Base-by-base conservation (phyloP, 352 stramenopile genomes). In the Pythium sukuiense region DNA sequence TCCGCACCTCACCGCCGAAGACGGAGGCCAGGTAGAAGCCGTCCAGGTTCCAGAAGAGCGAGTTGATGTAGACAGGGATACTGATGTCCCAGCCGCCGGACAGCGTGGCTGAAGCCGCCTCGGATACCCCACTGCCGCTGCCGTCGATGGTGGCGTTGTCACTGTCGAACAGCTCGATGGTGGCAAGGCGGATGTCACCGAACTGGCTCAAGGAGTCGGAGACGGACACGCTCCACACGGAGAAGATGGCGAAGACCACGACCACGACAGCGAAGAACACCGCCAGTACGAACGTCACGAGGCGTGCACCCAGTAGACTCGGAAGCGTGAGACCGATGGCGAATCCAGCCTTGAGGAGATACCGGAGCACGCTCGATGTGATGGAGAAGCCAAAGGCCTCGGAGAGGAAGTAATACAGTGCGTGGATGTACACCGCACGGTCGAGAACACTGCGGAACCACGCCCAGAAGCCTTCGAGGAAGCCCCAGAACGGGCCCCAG, bases 11-110 rank as follows among this genome's bases (percentile, higher is more conserved):
- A 8, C 76, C 89, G 18, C 88, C 89, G 70, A 97, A 97, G 8
- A 79, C 81, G 2, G 85, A 90, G 1, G 83, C 90, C 49, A 75
- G 77, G 65, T 97, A 90, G 73, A 96, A 97, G 29, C 85, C 90
- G 65, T 97, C 97, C 20, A 97, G 84, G 72, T 97, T 97, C 90
- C 90, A 98, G 71, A 97, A 97, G 20, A 98, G 71, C 56, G 95
- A 94, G 65, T 97, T 97, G 6, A 98, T 55, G 43, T 8, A 46
- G 3, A 60, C 49, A 49, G 6, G 73, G 80, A 37, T 77, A 18
- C 52, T 46, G 41, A 54, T 16, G 18, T 48, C 56, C 37, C 55
- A 80, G 29, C 81, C 83, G 6, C 81, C 76, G 9, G 80, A 87
- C 30, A 90, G 89, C 16, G 75, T 72, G 29, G 75, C 63, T 81